These are phyloP conservation scores for Sutorius eximius DNA, from an alignment of 1,284 basidiomycete genomes.

Conservation along the genomic window DNA sequence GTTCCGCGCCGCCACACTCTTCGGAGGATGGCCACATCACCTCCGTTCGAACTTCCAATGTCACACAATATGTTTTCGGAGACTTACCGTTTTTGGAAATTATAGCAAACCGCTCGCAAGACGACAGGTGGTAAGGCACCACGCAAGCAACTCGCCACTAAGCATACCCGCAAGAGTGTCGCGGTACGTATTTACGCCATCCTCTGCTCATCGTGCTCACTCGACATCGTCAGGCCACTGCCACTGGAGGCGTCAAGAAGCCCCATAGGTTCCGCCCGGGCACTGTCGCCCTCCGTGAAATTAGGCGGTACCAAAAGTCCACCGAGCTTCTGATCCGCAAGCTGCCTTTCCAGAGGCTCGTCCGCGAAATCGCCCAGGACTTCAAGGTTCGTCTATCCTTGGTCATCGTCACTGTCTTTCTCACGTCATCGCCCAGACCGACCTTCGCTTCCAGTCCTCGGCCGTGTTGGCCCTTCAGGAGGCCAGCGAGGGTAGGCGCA, in stretches of 20 bases:
- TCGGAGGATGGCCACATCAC: constrained; percentile 6
- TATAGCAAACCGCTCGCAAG: constrained; percentile 64
- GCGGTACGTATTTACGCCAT: constrained; percentile 8
- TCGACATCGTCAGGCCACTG: constrained; percentile 40
- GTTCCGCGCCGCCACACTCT: constrained; percentile 13
- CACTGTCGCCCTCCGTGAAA: constrained; percentile 84
- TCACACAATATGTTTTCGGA: constrained; percentile 29
- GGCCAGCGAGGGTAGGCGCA: constrained; percentile 52
- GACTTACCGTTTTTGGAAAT: constrained; percentile 45
- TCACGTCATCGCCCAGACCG: constrained; percentile 21
- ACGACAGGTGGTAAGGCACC: constrained; percentile 67
- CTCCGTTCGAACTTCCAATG: constrained; percentile 26
- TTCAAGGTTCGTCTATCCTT: constrained; percentile 55
- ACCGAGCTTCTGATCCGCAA: constrained; percentile 79
- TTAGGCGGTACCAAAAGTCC: constrained; percentile 82
- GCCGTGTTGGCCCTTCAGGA: constrained; percentile 70
- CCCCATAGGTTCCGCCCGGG: constrained; percentile 64
- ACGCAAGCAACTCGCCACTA: constrained; percentile 68
- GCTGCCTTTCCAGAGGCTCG: constrained; percentile 77
- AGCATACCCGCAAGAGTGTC: constrained; percentile 50
- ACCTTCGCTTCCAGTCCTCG: constrained; percentile 63
- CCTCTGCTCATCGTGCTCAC: constrained; percentile 7
- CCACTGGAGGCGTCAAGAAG: constrained; percentile 81
- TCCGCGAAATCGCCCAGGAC: constrained; percentile 72
- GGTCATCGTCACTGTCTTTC: not conserved